Evolutionary conservation across 345 rosid genomes (phyloP), one percentile per base, ranked within the genome.

Genomic region (Rhizophora mangle): DNA sequence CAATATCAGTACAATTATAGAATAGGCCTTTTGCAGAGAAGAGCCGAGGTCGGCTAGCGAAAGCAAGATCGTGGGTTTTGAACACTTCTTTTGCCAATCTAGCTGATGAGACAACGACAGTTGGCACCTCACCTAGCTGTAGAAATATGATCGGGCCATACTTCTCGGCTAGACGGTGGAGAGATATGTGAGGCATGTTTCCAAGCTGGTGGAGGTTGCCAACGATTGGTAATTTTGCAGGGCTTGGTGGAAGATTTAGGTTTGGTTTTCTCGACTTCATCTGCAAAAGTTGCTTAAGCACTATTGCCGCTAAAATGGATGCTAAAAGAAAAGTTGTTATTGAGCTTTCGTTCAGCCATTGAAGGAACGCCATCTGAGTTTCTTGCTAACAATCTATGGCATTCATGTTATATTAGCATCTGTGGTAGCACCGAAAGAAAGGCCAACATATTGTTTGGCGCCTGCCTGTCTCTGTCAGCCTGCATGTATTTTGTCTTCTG

Each of bases 191-290:
- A 58, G 78, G 78, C 59, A 56, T 47, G 26, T 32, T 68, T 10
- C 72, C 69, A 26, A 74, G 60, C 54, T 63, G 73, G 61, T 74
- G 78, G 52, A 74, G 73, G 55, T 74, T 74, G 20, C 78, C 78
- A n/a, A 74, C 34, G 68, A 74, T 32, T 15, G 78, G 78, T 57
- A 74, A 69, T 53, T 68, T 74, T 46, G 52, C 1, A 31, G 78
- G 78, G 64, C 65, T 15, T 32, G 78, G 78, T 57, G 78, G 80
- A 60, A 63, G 69, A 62, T 78, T 82, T 29, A 62, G 75, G 59
- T 77, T 67, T 39, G 63, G 62, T 61, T 60, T 76, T 46, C 60
- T 65, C 1, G 60, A 34, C 27, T 72, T 79, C 8, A 20, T 49
- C 63, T 54, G 68, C 10, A 68, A 19, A 18, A 83, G 21, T 49